Conservation (phyloP, 352 stramenopile genomes). For the Plasmopara viticola region DNA sequence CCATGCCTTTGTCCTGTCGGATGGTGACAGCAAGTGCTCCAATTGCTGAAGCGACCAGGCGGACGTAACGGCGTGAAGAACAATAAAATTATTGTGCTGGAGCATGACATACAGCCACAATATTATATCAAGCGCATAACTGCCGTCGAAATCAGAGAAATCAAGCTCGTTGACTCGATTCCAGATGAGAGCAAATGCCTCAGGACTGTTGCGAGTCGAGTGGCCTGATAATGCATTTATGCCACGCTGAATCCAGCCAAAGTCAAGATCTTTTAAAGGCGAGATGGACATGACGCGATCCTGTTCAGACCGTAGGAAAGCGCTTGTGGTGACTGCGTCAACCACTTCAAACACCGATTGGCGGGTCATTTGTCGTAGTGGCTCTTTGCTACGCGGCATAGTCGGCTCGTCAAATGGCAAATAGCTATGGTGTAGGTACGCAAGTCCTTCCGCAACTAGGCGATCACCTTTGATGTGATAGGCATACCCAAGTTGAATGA, state of each 20-base stretch:
- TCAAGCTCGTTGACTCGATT: conserved; percentile 22
- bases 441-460: conserved; percentile 29
- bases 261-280: conserved; percentile 24
- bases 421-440: conserved; percentile 33
- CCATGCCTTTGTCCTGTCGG: conserved; percentile 24
- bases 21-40: conserved; percentile 26
- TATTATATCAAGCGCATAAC: conserved; percentile 23
- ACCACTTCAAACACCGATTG: conserved; percentile 22
- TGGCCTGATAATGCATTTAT: conserved; percentile 29
- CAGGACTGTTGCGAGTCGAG: conserved; percentile 13
- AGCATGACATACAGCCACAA: conserved; percentile 37
- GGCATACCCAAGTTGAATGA: conserved; percentile 39
- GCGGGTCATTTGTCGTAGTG: conserved; percentile 14
- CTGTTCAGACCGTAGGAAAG: conserved; percentile 24
- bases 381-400: conserved; percentile 7
- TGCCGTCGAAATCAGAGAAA: conserved; percentile 23
- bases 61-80: conserved; percentile 32
- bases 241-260: conserved; percentile 26
- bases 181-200: conserved; percentile 27
- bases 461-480: conserved; percentile 33
- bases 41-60: conserved; percentile 36
- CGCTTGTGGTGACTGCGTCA: conserved; percentile 13
- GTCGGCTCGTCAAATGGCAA: conserved; percentile 28
- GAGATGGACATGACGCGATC: conserved; percentile 13
- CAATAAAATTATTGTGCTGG: conserved; percentile 33